Conservation (phyloP, 2,329 filamentous ascomycete genomes). For the Colletotrichum cuscutae region DNA sequence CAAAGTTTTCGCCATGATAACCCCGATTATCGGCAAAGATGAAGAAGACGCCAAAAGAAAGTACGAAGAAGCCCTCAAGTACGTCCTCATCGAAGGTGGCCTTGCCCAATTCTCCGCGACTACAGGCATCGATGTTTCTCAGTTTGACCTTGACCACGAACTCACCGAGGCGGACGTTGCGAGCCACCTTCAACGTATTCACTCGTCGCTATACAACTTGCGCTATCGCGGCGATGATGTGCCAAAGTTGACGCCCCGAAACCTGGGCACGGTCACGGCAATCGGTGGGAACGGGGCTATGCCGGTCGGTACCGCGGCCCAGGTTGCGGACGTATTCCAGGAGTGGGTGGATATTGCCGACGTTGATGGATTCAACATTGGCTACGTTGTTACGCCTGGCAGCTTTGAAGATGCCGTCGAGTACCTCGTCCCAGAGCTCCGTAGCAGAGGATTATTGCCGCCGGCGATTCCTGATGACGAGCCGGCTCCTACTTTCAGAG, state of each 20-base stretch:
- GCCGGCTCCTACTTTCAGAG: slow-evolving; percentile 5
- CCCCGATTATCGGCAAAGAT: slow-evolving; percentile 58
- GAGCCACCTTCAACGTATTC: slow-evolving; percentile 60
- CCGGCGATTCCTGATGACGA: background rate
- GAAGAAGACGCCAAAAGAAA: slow-evolving; percentile 65
- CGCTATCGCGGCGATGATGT: slow-evolving; percentile 56
- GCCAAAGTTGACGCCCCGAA: slow-evolving; percentile 54
- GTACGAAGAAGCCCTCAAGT: slow-evolving; percentile 58
- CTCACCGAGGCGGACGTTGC: slow-evolving; percentile 63
- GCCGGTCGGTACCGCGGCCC: slow-evolving; percentile 49
- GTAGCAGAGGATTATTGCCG: slow-evolving; percentile 37
- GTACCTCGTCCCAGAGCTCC: slow-evolving; percentile 42
- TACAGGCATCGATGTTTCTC: slow-evolving; percentile 69
- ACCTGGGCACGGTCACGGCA: slow-evolving; percentile 51
- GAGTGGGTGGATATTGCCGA: slow-evolving; percentile 54
- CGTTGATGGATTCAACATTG: slow-evolving; percentile 53
- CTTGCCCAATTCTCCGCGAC: slow-evolving; percentile 66
- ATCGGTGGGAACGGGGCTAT: slow-evolving; percentile 52
- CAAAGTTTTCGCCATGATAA: slow-evolving; percentile 65
- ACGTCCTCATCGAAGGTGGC: slow-evolving; percentile 64
- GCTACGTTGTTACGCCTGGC: slow-evolving; percentile 54
- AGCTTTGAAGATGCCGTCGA: slow-evolving; percentile 46
- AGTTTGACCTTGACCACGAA: slow-evolving; percentile 67
- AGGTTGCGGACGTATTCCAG: slow-evolving; percentile 56
- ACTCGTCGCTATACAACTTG: slow-evolving; percentile 58